Conservation (phyloP, 2,329 filamentous ascomycete genomes). For the Phaeosphaeriaceae sp. region DNA sequence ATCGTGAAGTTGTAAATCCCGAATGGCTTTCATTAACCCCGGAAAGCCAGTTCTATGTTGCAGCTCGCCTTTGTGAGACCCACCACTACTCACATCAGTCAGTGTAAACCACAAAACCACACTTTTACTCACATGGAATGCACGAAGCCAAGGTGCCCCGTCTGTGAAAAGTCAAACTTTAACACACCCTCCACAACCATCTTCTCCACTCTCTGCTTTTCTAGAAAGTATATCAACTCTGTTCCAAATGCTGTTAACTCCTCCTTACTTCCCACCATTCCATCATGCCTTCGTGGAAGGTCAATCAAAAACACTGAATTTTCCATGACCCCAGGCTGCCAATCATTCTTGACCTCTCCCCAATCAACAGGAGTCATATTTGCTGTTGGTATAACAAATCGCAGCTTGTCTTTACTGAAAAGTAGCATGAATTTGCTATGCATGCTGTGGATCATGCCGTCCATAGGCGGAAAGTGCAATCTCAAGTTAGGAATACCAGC, state of each 20-base stretch:
- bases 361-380: constrained; percentile 88
- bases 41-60: constrained; percentile 70
- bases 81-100: constrained; percentile 34
- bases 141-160: constrained; percentile 76
- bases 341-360: constrained; percentile 72
- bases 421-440: constrained; percentile 93
- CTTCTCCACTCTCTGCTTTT: constrained; percentile 68
- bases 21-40: constrained; percentile 72
- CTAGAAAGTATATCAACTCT: constrained; percentile 74
- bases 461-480: constrained; percentile 82
- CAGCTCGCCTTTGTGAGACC: constrained; percentile 39
- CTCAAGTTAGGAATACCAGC: constrained; percentile 60
- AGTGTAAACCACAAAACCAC: not conserved
- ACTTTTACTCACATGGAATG: constrained; percentile 74
- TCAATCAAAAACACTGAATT: constrained; percentile 87
- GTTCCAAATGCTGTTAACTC: constrained; percentile 66
- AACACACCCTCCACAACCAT: constrained; percentile 71
- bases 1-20: constrained; percentile 29
- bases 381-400: constrained; percentile 84
- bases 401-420: constrained; percentile 74
- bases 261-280: constrained; percentile 28
- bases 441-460: constrained; percentile 74
- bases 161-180: constrained; percentile 82
- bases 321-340: constrained; percentile 43
- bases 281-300: constrained; percentile 66